Percentiles rank a stretch among this genome's conserved stretches.
These are phyloP conservation scores for Viola pubescens DNA, from an alignment of 441 rosid genomes.

Conservation along the genomic window DNA sequence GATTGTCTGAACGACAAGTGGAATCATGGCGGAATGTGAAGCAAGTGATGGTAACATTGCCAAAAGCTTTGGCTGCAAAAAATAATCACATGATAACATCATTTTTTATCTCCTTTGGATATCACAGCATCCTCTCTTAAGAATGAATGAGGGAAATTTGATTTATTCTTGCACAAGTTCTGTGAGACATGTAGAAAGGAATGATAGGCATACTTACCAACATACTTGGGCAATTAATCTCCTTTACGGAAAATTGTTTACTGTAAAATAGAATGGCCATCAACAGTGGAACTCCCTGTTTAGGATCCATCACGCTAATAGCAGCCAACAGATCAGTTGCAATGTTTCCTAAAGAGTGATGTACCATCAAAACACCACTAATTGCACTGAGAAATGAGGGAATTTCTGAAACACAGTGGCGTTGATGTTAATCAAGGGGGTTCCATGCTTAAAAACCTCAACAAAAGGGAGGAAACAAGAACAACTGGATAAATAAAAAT, in stretches of 20 bases:
- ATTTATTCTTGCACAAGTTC: conserved; percentile 9
- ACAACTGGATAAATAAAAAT: conserved; percentile 1
- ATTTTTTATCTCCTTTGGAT: no score
- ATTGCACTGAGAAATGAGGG: conserved; percentile 56
- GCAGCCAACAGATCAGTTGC: conserved; percentile 59
- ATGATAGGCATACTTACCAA: conserved; percentile 45
- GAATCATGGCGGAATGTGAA: conserved; percentile 75
- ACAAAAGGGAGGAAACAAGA: background rate
- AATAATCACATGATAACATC: conserved; percentile 3
- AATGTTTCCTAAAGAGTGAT: conserved; percentile 47
- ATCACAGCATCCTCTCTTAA: background rate
- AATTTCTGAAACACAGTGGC: conserved; percentile 33
- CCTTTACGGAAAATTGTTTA: conserved; percentile 58
- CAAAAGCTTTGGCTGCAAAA: conserved; percentile 71
- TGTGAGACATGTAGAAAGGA: conserved; percentile 12
- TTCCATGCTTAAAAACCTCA: no score
- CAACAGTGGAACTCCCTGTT: conserved; percentile 68
- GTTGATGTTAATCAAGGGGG: background rate
- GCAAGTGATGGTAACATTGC: conserved; percentile 84
- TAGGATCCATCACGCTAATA: conserved; percentile 55
- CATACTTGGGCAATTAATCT: conserved; percentile 29
- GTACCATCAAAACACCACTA: conserved; percentile 62
- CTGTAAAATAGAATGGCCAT: conserved; percentile 64
- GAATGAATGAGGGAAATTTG: conserved; percentile 12
- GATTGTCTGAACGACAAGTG: conserved; percentile 73